phyloP scores from a whole-genome alignment of 2,329 filamentous ascomycete genomes.

The Sporothrix phasma region DNA sequence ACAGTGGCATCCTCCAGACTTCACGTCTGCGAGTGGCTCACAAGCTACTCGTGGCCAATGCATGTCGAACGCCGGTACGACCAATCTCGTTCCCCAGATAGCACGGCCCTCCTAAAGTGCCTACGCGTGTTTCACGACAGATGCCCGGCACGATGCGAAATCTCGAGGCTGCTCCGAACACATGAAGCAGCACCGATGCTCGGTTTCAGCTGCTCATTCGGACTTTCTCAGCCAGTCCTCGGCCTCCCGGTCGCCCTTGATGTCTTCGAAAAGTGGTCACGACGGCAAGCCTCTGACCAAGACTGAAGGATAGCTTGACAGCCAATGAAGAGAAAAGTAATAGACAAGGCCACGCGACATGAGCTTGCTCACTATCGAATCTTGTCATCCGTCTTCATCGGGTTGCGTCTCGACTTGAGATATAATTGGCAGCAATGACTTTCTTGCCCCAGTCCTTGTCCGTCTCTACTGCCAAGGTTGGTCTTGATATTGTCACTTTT shows the following conservation, averaged over 20 bases:
- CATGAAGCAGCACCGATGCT: neutral
- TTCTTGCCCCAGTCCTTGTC: too few species aligned
- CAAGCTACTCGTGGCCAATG: neutral
- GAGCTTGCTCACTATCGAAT: too few species aligned
- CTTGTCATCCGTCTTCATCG: neutral
- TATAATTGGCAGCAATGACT: neutral
- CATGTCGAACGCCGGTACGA: neutral
- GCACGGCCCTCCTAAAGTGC: neutral
- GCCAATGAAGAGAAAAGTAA: neutral
- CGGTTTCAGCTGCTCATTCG: neutral
- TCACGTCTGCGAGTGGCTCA: too few species aligned
- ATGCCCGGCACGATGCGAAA: neutral
- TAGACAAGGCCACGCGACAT: neutral
- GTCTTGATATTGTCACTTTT: neutral
- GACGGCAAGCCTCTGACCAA: neutral
- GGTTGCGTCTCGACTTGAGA: neutral
- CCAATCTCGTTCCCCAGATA: neutral
- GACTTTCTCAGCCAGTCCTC: neutral
- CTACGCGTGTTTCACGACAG: slow-evolving; percentile 3
- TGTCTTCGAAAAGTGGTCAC: neutral
- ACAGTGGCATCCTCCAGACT: neutral
- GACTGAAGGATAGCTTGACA: neutral
- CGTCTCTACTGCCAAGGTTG: neutral
- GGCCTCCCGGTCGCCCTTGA: neutral
- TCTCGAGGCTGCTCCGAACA: neutral